Percentiles rank a stretch among this genome's conserved stretches.
Conservation (phyloP, 768 basidiomycete genomes). For the Rhizopogon salebrosus region DNA sequence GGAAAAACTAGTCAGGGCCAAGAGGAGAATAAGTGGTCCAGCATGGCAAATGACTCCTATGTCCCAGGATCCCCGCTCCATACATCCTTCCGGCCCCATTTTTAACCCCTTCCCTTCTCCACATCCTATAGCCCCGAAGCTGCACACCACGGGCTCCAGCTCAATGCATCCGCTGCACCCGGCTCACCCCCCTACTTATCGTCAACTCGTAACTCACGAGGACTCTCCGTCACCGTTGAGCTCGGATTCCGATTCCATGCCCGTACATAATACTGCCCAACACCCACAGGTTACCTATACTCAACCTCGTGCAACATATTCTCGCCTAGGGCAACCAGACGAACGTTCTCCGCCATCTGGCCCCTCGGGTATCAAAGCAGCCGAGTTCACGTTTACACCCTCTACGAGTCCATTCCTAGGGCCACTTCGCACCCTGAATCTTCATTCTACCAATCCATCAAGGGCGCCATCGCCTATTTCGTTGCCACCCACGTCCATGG, state of each 20-base stretch:
- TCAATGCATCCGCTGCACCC: constrained; percentile 39
- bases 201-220: constrained; percentile 38
- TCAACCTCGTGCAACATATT: constrained; percentile 23
- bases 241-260: constrained; percentile 53
- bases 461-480: constrained; percentile 70
- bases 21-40: constrained; percentile 52
- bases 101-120: constrained; percentile 3
- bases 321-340: constrained; percentile 17
- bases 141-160: constrained; percentile 18
- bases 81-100: constrained; percentile 24
- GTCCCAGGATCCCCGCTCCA: constrained; percentile 28
- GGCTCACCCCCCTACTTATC: constrained; percentile 26
- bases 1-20: constrained; percentile 22
- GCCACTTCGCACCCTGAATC: constrained; percentile 67
- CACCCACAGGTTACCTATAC: constrained; percentile 23
- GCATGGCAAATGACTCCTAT: constrained; percentile 48
- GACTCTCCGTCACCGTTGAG: constrained; percentile 69
- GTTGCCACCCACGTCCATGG: constrained; percentile 44
- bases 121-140: constrained; percentile 11
- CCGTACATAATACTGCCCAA: constrained; percentile 22
- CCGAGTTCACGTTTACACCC: constrained; percentile 50
- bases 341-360: constrained; percentile 23
- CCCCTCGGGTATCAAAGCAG: constrained; percentile 17
- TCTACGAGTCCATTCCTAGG: constrained; percentile 79
- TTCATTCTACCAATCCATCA: constrained; percentile 65